phyloP scores from a whole-genome alignment of 176 grass and related monocot genomes.

The Aegilops umbellulata region DNA sequence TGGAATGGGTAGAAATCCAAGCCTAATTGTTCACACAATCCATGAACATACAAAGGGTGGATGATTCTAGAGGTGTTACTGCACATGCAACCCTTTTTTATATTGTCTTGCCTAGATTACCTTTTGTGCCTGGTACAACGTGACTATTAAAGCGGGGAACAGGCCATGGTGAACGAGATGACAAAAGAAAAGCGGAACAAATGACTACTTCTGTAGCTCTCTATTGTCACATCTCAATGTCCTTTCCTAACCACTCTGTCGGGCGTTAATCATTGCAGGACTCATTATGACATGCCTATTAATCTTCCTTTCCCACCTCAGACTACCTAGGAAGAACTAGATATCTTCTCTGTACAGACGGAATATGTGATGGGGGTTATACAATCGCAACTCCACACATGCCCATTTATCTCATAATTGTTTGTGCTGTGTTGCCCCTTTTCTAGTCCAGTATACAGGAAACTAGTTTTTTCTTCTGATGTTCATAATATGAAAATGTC shows the following conservation, averaged over 20 bases:
- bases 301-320: background rate
- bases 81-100: background rate
- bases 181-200: constrained; percentile 17
- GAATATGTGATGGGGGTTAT: background rate
- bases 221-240: constrained; percentile 12
- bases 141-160: constrained; percentile 5
- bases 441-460: background rate
- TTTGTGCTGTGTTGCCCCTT: constrained; percentile 16
- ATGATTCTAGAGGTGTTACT: constrained; percentile 12
- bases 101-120: background rate
- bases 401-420: constrained; percentile 9
- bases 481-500: constrained; percentile 13
- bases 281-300: background rate
- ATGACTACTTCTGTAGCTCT: constrained; percentile 25
- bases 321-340: background rate
- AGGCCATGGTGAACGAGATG: background rate
- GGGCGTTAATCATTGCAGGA: background rate
- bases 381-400: background rate
- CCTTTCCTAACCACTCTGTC: background rate
- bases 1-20: constrained; percentile 4
- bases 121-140: constrained; percentile 1
- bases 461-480: background rate
- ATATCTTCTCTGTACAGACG: background rate
- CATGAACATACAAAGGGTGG: background rate
- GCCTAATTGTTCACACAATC: background rate